Conservation (phyloP, 164 flowering plant species). For the Vitis rotundifolia region DNA sequence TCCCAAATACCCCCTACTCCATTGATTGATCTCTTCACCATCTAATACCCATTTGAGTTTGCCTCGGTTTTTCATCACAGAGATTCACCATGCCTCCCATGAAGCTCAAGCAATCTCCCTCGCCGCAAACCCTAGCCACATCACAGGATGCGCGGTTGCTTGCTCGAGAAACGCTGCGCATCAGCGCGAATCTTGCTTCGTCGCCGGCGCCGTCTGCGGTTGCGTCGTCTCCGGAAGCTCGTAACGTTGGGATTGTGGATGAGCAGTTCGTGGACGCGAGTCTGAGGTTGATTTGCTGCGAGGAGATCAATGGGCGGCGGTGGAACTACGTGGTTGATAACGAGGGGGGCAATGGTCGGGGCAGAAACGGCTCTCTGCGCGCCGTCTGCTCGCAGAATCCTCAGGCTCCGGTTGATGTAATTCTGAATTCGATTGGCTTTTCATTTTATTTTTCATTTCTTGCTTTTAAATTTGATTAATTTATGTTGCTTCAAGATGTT, state of each 20-base stretch:
- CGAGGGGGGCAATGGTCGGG: conserved; percentile 22
- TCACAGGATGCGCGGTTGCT: conserved; percentile 65
- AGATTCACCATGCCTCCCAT: conserved; percentile 40
- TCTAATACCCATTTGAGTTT: too few relatives aligned
- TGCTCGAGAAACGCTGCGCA: conserved; percentile 81
- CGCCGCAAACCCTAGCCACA: conserved; percentile 28
- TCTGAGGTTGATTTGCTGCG: conserved; percentile 73
- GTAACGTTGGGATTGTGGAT: conserved; percentile 37
- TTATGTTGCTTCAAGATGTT: background rate
- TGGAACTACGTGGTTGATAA: conserved; percentile 73
- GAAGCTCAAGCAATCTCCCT: conserved; percentile 39
- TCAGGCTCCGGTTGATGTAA: conserved; percentile 68
- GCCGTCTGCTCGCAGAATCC: conserved; percentile 71
- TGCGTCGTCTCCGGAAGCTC: background rate
- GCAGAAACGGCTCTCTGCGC: conserved; percentile 61
- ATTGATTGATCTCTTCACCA: too few relatives aligned
- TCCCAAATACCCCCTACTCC: too few relatives aligned
- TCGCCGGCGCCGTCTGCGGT: conserved; percentile 21
- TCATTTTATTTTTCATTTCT: background rate
- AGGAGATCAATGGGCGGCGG: conserved; percentile 78
- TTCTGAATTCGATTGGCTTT: conserved; percentile 5
- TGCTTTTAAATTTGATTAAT: background rate
- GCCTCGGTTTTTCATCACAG: too few relatives aligned
- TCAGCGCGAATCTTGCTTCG: conserved; percentile 81
- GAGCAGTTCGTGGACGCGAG: conserved; percentile 58